These are phyloP conservation scores for Discostella stelligeroides DNA, from an alignment of 108 stramenopile genomes.

Conservation along the genomic window DNA sequence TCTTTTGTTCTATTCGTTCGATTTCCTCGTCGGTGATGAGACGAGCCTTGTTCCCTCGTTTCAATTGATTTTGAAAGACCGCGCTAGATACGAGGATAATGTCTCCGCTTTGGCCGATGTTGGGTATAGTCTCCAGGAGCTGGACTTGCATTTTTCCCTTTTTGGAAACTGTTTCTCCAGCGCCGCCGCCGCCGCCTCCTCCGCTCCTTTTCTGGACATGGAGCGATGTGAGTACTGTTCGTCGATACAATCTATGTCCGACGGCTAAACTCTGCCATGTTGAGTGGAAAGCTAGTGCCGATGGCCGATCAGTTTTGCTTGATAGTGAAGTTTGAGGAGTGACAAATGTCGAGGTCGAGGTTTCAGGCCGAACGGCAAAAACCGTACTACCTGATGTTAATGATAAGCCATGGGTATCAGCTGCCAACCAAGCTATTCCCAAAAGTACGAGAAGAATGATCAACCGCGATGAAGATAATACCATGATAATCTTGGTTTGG, in stretches of 20 bases:
- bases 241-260: constrained; percentile 32
- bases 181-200: constrained; percentile 14
- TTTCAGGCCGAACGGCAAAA: constrained; percentile 40
- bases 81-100: constrained; percentile 74
- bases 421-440: too few species aligned
- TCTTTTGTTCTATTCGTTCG: constrained; percentile 22
- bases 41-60: constrained; percentile 58
- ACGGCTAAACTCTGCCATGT: constrained; percentile 25
- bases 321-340: not conserved
- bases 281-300: constrained; percentile 20
- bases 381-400: too few species aligned
- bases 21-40: constrained; percentile 75
- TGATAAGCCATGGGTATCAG: too few species aligned
- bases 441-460: too few species aligned
- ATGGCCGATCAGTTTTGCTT: constrained; percentile 26
- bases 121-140: constrained; percentile 64
- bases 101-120: constrained; percentile 72
- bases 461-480: too few species aligned
- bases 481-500: too few species aligned
- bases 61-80: constrained; percentile 78
- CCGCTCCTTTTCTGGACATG: constrained; percentile 16
- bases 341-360: constrained; percentile 32
- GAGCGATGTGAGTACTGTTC: constrained; percentile 15
- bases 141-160: constrained; percentile 77
- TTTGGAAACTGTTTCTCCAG: constrained; percentile 18